These are phyloP conservation scores for Astraeus odoratus DNA, from an alignment of 768 basidiomycete species.

Conservation along the genomic window DNA sequence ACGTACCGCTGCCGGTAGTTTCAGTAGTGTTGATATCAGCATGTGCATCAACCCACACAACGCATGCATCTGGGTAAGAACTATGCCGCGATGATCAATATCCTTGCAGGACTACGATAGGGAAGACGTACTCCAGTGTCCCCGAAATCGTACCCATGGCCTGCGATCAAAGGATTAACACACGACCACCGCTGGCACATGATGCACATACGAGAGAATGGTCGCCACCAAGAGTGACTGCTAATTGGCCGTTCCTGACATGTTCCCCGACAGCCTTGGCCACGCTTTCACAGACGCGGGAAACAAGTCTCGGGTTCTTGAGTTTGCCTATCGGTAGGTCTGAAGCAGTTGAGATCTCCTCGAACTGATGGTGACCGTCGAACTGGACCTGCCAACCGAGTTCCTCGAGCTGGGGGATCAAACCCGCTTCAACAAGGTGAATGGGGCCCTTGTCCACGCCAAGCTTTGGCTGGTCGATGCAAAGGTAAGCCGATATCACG, in stretches of 20 bases:
- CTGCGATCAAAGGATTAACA: constrained; percentile 23
- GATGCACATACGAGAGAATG: constrained; percentile 71
- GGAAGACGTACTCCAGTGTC: constrained; percentile 55
- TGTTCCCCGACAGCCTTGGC: constrained; percentile 71
- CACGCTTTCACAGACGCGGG: constrained; percentile 72
- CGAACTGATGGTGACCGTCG: constrained; percentile 86
- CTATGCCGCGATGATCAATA: constrained; percentile 29
- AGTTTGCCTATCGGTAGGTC: constrained; percentile 77
- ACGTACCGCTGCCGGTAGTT: constrained; percentile 66
- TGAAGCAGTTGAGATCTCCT: constrained; percentile 50
- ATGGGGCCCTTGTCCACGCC: constrained; percentile 90
- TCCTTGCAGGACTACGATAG: background rate
- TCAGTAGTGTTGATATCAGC: constrained; percentile 92
- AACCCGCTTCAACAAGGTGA: constrained; percentile 80
- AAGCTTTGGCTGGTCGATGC: constrained; percentile 47
- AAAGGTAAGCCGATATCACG: constrained; percentile 9
- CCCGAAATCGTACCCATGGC: constrained; percentile 95
- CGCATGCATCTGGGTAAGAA: constrained; percentile 70
- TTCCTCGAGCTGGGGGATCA: constrained; percentile 64
- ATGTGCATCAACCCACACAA: constrained; percentile 97
- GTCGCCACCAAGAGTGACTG: constrained; percentile 92
- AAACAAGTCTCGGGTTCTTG: constrained; percentile 87
- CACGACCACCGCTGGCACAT: constrained; percentile 2
- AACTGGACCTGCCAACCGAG: constrained; percentile 90
- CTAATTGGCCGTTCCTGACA: constrained; percentile 70